phyloP scores from a whole-genome alignment of 1,284 basidiomycete genomes.

The Mycena sp. region DNA sequence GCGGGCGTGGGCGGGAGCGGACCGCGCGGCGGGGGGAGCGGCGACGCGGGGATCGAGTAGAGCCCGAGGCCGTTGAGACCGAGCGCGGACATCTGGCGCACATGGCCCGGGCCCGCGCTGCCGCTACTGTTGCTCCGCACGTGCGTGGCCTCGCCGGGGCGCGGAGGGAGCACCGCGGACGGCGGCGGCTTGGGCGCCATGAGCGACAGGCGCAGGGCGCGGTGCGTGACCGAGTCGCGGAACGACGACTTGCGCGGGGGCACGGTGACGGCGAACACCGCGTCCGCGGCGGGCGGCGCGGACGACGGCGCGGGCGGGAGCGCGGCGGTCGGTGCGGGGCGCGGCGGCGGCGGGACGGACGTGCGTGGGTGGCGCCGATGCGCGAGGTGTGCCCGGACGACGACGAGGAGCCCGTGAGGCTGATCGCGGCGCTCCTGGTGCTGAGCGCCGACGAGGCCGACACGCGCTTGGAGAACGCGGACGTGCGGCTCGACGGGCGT shows the following conservation, averaged over 20 bases:
- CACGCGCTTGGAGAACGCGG: no score
- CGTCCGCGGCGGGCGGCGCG: neutral
- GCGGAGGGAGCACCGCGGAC: constrained; percentile 19
- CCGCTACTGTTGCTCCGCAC: neutral
- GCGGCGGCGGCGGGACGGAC: constrained; percentile 29
- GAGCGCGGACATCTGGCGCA: neutral
- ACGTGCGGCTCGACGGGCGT: constrained; percentile 18
- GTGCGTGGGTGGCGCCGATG: neutral
- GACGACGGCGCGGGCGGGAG: constrained; percentile 27
- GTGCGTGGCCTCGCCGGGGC: constrained; percentile 24
- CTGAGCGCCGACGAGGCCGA: no score
- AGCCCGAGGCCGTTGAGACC: neutral
- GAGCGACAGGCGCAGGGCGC: constrained; percentile 30
- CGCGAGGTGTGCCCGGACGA: neutral
- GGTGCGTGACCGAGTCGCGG: constrained; percentile 28
- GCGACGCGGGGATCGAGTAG: constrained; percentile 11
- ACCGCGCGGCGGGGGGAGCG: constrained; percentile 27
- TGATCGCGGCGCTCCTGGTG: no score
- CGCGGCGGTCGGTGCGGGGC: constrained; percentile 29
- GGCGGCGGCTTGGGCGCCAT: constrained; percentile 32
- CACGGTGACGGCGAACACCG: neutral
- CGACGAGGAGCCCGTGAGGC: no score
- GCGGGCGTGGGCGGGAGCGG: constrained; percentile 20
- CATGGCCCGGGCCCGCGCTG: neutral
- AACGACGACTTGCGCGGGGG: constrained; percentile 8